Base-by-base conservation (phyloP, 2,329 filamentous ascomycete genomes). In the Davidsoniella neocaledoniae region DNA sequence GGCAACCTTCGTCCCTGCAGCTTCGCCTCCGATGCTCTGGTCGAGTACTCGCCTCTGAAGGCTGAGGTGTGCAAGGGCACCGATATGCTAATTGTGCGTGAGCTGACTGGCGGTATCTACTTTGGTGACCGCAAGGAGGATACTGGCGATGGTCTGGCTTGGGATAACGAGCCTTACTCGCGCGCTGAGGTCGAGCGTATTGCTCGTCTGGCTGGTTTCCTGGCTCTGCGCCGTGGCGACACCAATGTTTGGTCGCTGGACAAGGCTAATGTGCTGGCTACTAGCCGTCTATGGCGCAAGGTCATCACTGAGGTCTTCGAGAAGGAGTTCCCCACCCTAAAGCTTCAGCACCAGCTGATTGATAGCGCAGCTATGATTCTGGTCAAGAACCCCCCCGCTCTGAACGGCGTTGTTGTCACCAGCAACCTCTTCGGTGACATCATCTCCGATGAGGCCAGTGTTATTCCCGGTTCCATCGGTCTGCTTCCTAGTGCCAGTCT, bases 281-380 rank as follows among this genome's bases (percentile, higher is more conserved):
- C 88, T 12, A 86, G 80, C 62, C 72, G 90, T 40, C 70, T 96
- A 59, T 96, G 90, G 90, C 74, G 90, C 54, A 88, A 84, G 69
- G 83, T 83, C 2, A 83, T 94, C 42, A 79, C 76, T 39, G 85
- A 94, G 68, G 74, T 87, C 52, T 90, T 94, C 74, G 75, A 73
- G 57, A 81, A 81, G 56, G 90, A 95, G 71, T 96, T 93, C 69
- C 87, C 90, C 2, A 77, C 90, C 63, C 67, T 95, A 43, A 77
- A 84, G 69, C 68, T 93, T 41, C 77, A 80, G 56, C 90, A 94
- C 64, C 88, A 96, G 64, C 75, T 96, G 46, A 94, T 96, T 62
- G 90, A 96, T 68, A 86, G 79, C 51, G 90, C 90, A n/a, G 90
- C 90, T 56, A 95, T 96, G 88, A 71, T 95, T 58, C 86, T 96